These are phyloP conservation scores for Phoenix roebelenii DNA, from an alignment of 176 grass and related monocot genomes.

Conservation along the genomic window DNA sequence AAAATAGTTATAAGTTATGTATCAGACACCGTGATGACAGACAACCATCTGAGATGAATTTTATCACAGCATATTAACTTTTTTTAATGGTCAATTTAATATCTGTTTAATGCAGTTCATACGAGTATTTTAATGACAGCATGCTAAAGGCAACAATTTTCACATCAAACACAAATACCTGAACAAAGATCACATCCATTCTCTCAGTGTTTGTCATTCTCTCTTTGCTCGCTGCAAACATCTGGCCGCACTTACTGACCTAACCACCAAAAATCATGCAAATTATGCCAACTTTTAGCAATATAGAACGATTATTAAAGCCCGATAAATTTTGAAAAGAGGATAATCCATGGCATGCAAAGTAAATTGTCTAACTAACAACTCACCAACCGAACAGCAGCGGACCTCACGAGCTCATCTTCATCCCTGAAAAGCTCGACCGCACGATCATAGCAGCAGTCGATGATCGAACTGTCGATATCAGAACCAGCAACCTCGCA, in stretches of 20 bases:
- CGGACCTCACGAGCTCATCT: slow-evolving; percentile 45
- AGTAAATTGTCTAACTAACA: background rate
- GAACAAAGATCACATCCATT: slow-evolving; percentile 56
- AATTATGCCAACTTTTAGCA: background rate
- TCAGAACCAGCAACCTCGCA: slow-evolving; percentile 29
- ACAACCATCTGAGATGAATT: no score
- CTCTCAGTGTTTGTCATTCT: slow-evolving; percentile 11
- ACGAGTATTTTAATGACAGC: no score
- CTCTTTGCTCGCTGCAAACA: slow-evolving; percentile 31
- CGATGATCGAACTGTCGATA: slow-evolving; percentile 12
- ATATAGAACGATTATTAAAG: no score
- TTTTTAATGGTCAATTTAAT: no score
- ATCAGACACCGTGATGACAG: no score
- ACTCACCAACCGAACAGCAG: slow-evolving; percentile 59
- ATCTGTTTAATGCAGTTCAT: no score
- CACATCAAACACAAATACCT: slow-evolving; percentile 24
- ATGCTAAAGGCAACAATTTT: no score
- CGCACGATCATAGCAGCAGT: slow-evolving; percentile 35
- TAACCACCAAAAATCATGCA: slow-evolving; percentile 19
- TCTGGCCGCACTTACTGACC: slow-evolving; percentile 43
- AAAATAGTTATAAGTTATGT: no score
- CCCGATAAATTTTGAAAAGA: no score
- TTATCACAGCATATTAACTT: no score
- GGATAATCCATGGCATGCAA: background rate
- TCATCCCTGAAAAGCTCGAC: slow-evolving; percentile 47